Conservation (phyloP, 768 basidiomycete genomes). For the Collybia sordida region DNA sequence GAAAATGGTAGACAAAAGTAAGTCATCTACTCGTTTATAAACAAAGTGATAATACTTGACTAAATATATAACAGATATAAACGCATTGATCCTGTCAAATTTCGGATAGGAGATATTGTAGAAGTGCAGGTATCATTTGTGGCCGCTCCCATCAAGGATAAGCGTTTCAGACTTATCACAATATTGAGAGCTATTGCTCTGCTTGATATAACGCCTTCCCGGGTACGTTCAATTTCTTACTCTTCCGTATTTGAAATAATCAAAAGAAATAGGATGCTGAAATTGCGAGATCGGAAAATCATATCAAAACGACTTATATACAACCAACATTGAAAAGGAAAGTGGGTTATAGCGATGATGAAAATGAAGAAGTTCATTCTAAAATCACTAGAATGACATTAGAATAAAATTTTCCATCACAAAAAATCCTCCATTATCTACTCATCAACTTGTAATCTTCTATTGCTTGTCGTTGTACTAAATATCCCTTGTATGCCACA, state of each 20-base stretch:
- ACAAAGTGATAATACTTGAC: no score
- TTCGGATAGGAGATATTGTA: not conserved
- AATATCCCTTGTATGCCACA: no score
- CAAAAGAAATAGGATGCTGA: no score
- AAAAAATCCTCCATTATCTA: no score
- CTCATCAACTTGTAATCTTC: no score
- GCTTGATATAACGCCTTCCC: not conserved
- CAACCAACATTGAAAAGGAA: not conserved
- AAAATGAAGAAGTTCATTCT: not conserved
- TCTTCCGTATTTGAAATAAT: no score
- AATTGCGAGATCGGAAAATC: conserved; percentile 2
- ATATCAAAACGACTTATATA: conserved; percentile 5
- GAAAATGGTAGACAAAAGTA: not conserved
- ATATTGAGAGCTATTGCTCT: not conserved
- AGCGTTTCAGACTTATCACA: not conserved
- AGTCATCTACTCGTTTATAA: not conserved
- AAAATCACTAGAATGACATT: not conserved
- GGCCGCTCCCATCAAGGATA: not conserved
- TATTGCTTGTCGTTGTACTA: no score
- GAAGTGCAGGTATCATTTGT: not conserved
- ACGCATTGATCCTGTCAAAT: not conserved
- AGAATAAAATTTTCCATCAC: no score
- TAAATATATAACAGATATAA: not conserved
- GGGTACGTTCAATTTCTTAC: not conserved
- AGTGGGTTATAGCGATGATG: conserved; percentile 1